These are phyloP conservation scores for Trichoderma lentiforme DNA, from an alignment of 2,329 filamentous ascomycete genomes.

Conservation along the genomic window DNA sequence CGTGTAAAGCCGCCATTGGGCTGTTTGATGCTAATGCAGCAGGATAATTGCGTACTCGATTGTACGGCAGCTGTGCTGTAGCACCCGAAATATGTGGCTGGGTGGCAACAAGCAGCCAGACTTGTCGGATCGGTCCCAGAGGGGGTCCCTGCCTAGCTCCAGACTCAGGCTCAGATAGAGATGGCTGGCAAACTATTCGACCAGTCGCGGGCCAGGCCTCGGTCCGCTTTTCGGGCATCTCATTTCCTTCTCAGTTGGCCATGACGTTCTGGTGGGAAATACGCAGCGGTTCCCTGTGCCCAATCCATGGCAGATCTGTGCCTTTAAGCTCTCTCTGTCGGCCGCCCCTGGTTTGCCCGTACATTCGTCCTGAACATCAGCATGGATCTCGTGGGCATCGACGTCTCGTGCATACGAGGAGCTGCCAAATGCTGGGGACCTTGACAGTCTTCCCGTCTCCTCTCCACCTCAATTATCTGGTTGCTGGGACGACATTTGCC, in stretches of 20 bases:
- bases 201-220: slow-evolving; percentile 15
- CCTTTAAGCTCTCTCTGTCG: slow-evolving; percentile 7
- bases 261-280: slow-evolving; percentile 4
- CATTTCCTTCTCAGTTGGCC: slow-evolving; percentile 11
- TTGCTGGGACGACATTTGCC: slow-evolving; percentile 3
- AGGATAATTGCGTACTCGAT: slow-evolving; percentile 11
- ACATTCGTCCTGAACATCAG: neutral
- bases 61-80: neutral
- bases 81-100: slow-evolving; percentile 15
- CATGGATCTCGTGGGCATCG: slow-evolving; percentile 12
- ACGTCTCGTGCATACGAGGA: slow-evolving; percentile 6
- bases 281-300: neutral
- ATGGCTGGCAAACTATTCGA: neutral
- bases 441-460: neutral
- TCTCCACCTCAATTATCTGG: slow-evolving; percentile 13
- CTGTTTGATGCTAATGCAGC: slow-evolving; percentile 24
- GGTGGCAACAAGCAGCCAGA: neutral
- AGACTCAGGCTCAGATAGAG: slow-evolving; percentile 2
- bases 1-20: slow-evolving; percentile 35
- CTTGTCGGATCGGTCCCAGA: slow-evolving; percentile 2
- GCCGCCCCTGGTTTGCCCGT: slow-evolving; percentile 3
- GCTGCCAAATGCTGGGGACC: slow-evolving; percentile 1
- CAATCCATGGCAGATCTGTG: slow-evolving; percentile 13
- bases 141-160: neutral
- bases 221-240: slow-evolving; percentile 15